Conservation (phyloP, 768 basidiomycete genomes). For the Mrakia gelida region DNA sequence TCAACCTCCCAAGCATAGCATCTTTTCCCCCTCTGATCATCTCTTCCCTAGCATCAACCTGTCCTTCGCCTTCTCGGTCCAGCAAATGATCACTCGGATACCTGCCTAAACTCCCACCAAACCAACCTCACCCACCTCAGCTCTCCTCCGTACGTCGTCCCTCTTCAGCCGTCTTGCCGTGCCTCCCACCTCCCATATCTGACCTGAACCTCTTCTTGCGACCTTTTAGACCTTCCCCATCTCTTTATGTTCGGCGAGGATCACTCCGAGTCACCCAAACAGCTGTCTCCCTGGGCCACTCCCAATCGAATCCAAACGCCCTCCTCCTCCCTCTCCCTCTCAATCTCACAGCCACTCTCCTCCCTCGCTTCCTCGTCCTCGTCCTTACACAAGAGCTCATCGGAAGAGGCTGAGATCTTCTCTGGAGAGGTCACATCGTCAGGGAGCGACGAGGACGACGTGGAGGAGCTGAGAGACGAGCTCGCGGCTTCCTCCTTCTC, state of each 20-base stretch:
- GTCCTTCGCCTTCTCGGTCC: not conserved
- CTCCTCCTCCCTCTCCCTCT: slow-evolving; percentile 13
- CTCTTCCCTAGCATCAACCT: not conserved
- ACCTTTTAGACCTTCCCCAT: not conserved
- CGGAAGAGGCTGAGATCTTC: not conserved
- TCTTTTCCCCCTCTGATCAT: not conserved
- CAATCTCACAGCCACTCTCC: not conserved
- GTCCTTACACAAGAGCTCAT: not conserved
- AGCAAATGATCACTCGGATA: not conserved
- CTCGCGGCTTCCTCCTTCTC: slow-evolving; percentile 18
- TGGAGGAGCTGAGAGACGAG: not conserved
- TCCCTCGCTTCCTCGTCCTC: slow-evolving; percentile 13
- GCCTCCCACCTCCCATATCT: not conserved
- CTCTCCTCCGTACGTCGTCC: not conserved
- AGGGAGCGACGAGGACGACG: slow-evolving; percentile 6
- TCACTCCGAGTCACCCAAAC: slow-evolving; percentile 34
- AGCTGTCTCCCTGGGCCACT: slow-evolving; percentile 31
- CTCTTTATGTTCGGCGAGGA: slow-evolving; percentile 35
- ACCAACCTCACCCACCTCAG: not conserved
- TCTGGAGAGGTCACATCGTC: slow-evolving; percentile 5
- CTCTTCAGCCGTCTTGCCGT: too few relatives aligned
- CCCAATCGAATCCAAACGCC: slow-evolving; percentile 5
- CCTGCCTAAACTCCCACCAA: not conserved
- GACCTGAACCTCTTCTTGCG: too few relatives aligned
- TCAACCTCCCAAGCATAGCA: not conserved